Evolutionary conservation across 306 rosid species (phyloP).

Genomic region (Glycine latifolia): DNA sequence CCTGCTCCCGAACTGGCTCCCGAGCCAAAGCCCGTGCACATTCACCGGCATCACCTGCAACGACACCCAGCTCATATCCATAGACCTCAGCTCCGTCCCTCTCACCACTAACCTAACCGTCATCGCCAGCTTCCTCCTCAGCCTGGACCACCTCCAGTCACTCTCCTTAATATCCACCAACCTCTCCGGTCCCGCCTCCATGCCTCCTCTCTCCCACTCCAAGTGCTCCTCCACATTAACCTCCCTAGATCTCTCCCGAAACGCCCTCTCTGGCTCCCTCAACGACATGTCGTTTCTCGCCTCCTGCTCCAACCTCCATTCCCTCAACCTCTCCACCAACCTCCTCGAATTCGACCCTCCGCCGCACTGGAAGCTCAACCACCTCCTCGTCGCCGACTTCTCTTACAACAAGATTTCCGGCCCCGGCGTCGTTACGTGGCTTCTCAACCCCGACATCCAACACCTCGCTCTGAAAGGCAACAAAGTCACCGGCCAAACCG

Average conservation of each 20-base stretch:
- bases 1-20: constrained; percentile 68
- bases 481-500: constrained; percentile 64
- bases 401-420: constrained; percentile 74
- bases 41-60: constrained; percentile 74
- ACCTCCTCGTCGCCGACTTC: constrained; percentile 63
- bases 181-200: constrained; percentile 60
- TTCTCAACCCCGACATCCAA: constrained; percentile 56
- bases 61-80: constrained; percentile 59
- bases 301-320: constrained; percentile 58
- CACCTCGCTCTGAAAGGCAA: constrained; percentile 65
- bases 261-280: constrained; percentile 64
- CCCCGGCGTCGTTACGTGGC: constrained; percentile 58
- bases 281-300: constrained; percentile 50
- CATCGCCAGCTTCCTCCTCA: constrained; percentile 56
- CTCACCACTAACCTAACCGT: constrained; percentile 65
- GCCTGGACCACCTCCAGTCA: constrained; percentile 64
- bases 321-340: constrained; percentile 76
- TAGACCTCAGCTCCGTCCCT: constrained; percentile 60
- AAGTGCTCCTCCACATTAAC: constrained; percentile 64
- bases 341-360: constrained; percentile 30
- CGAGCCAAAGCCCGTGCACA: constrained; percentile 62
- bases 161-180: constrained; percentile 57
- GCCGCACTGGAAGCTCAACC: constrained; percentile 30
- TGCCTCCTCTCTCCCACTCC: constrained; percentile 48
- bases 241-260: constrained; percentile 77